These are phyloP conservation scores for Fusarium beomiforme DNA, from an alignment of 2,329 filamentous ascomycete species.

Conservation along the genomic window DNA sequence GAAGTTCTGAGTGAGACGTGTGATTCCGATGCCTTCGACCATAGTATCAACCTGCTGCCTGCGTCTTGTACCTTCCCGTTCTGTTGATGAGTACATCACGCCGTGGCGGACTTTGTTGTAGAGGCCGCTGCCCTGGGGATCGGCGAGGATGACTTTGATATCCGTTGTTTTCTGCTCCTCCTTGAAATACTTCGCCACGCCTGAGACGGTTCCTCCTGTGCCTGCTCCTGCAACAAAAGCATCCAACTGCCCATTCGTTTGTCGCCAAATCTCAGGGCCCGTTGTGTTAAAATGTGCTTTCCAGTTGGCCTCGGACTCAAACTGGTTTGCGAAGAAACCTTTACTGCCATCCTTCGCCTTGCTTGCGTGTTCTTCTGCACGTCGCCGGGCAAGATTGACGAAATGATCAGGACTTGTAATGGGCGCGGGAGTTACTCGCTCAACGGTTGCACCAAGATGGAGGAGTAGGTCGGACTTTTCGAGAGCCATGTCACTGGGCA, in stretches of 20 bases:
- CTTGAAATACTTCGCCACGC: conserved; percentile 86
- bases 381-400: conserved; percentile 86
- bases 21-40: conserved; percentile 95
- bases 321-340: conserved; percentile 96
- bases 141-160: conserved; percentile 82
- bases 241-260: conserved; percentile 79
- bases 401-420: conserved; percentile 96
- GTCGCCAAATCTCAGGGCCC: conserved; percentile 87
- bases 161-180: conserved; percentile 66
- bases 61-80: conserved; percentile 89
- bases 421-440: conserved; percentile 88
- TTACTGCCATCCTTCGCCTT: conserved; percentile 67
- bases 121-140: conserved; percentile 92
- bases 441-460: conserved; percentile 91
- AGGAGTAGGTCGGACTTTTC: conserved; percentile 92
- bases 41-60: conserved; percentile 94
- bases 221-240: conserved; percentile 95
- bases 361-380: conserved; percentile 78
- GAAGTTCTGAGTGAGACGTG: conserved; percentile 93
- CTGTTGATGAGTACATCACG: conserved; percentile 92
- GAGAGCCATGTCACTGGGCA: conserved; percentile 88
- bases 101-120: conserved; percentile 93
- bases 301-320: conserved; percentile 92
- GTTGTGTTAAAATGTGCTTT: conserved; percentile 83
- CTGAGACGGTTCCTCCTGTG: conserved; percentile 92